These are phyloP conservation scores for Xylaria sp. DNA, from an alignment of 2,329 filamentous ascomycete genomes.

Conservation along the genomic window DNA sequence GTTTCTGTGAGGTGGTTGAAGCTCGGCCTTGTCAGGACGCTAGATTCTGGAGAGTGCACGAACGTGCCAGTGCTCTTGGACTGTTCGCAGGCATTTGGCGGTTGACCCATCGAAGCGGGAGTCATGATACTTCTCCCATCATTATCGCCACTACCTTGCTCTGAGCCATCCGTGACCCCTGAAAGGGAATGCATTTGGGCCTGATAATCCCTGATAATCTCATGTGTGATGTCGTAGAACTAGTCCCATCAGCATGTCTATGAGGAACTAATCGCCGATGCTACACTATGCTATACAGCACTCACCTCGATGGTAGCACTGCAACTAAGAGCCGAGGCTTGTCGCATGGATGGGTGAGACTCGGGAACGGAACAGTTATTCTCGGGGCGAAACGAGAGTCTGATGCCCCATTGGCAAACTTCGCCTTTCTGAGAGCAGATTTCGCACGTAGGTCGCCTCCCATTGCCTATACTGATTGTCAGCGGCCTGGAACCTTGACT, in stretches of 20 bases:
- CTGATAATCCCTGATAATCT: conserved; percentile 5
- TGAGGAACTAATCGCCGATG: not conserved
- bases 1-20: not conserved
- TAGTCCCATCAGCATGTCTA: not conserved
- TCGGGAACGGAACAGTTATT: not conserved
- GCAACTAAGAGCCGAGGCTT: not conserved
- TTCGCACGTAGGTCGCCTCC: not conserved
- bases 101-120: not conserved
- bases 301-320: not conserved
- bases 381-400: conserved; percentile 3
- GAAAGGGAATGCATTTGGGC: not conserved
- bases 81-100: not conserved
- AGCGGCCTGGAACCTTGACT: not conserved
- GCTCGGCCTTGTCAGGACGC: not conserved
- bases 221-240: conserved; percentile 6
- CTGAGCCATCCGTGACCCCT: not conserved
- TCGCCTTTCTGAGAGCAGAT: conserved; percentile 2
- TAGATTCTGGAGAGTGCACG: not conserved
- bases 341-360: conserved; percentile 1
- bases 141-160: not conserved
- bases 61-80: not conserved
- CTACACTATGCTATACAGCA: too few relatives aligned
- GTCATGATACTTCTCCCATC: not conserved
- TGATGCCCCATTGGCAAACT: not conserved
- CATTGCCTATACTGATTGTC: not conserved